These are phyloP conservation scores for Prototheca wickerhamii DNA, from an alignment of 163 green algal genomes.

Conservation along the genomic window DNA sequence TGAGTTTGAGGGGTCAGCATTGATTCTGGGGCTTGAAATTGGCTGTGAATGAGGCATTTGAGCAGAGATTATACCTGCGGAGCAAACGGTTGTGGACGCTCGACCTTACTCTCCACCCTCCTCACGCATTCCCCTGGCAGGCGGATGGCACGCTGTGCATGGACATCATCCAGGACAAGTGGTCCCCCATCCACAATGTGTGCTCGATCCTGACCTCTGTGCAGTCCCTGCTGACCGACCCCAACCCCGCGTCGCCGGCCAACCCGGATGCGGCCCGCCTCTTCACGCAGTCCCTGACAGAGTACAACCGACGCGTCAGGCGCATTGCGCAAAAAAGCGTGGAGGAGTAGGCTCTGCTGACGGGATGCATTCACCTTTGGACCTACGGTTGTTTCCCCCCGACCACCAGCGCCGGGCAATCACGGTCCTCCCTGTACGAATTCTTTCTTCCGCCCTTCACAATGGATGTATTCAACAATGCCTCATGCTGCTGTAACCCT, in stretches of 20 bases:
- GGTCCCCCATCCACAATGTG: constrained; percentile 30
- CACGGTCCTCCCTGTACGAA: too few species aligned
- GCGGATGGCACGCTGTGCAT: constrained; percentile 69
- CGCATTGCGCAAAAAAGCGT: constrained; percentile 24
- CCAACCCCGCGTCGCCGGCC: constrained; percentile 65
- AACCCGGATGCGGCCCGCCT: constrained; percentile 64
- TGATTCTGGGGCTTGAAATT: too few species aligned
- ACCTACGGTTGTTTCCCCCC: too few species aligned
- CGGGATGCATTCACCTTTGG: too few species aligned
- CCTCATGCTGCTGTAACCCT: background rate
- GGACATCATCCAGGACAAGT: constrained; percentile 72
- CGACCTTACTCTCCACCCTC: background rate
- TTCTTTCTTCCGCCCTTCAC: too few species aligned
- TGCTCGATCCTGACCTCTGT: constrained; percentile 42
- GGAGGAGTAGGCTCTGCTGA: background rate
- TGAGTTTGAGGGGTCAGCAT: too few species aligned
- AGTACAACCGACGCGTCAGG: constrained; percentile 24
- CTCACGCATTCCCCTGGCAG: background rate
- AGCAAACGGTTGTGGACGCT: background rate
- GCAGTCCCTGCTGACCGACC: constrained; percentile 58
- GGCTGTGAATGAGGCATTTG: background rate
- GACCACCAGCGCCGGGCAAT: too few species aligned
- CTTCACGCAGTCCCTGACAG: constrained; percentile 42
- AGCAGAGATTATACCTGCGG: background rate
- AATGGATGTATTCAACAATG: too few species aligned